Evolutionary conservation across 2,329 filamentous ascomycete genomes (phyloP).

Genomic region (Coniochaeta pulveracea): DNA sequence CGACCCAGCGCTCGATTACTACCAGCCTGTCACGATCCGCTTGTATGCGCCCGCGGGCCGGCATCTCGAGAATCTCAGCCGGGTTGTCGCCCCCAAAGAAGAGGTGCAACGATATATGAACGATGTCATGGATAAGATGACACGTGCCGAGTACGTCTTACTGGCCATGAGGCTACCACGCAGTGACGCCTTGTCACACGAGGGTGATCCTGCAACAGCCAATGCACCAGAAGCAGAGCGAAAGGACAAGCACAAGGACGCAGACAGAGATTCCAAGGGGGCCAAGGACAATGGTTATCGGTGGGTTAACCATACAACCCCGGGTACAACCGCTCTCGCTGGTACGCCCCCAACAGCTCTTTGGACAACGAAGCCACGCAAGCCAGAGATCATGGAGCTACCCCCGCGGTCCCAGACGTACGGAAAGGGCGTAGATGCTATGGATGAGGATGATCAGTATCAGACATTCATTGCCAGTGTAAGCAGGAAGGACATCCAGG

Average conservation of each 20-base stretch:
- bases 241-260: conserved; percentile 4
- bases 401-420: conserved; percentile 8
- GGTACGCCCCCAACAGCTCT: conserved; percentile 9
- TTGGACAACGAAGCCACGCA: conserved; percentile 18
- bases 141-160: conserved; percentile 54
- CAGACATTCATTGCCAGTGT: conserved; percentile 30
- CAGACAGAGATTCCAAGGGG: conserved; percentile 9
- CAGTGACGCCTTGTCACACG: conserved; percentile 14
- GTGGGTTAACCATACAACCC: conserved; percentile 1
- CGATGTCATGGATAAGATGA: conserved; percentile 58
- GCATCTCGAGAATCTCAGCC: conserved; percentile 47
- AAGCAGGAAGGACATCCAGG: conserved; percentile 18
- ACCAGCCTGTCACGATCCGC: conserved; percentile 61
- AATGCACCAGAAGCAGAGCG: conserved; percentile 3
- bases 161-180: conserved; percentile 55
- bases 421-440: conserved; percentile 22
- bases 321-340: conserved; percentile 1
- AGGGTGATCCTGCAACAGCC: conserved; percentile 19
- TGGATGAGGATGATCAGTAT: conserved; percentile 32
- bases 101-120: conserved; percentile 59
- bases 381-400: conserved; percentile 12
- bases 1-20: conserved; percentile 58
- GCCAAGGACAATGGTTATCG: conserved; percentile 7
- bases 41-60: conserved; percentile 42
- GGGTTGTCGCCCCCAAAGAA: conserved; percentile 50